Conservation (phyloP, 257 asterid genomes). For the Lavandula angustifolia region DNA sequence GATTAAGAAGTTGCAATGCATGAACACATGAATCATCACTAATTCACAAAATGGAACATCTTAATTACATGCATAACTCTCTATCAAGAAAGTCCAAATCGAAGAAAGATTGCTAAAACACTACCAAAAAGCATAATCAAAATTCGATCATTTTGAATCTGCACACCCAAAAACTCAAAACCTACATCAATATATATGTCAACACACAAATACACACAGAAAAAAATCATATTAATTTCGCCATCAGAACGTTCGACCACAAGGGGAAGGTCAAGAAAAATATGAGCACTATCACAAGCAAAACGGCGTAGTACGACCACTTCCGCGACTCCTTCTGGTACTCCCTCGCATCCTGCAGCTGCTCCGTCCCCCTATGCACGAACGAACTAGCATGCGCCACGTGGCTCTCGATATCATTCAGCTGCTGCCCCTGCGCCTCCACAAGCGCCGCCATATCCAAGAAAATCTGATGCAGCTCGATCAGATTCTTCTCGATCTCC, state of each 20-base stretch:
- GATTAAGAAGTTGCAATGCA: too few species aligned
- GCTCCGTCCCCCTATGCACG: slow-evolving; percentile 59
- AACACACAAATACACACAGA: too few species aligned
- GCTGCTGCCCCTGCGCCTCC: slow-evolving; percentile 59
- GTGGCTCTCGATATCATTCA: slow-evolving; percentile 61
- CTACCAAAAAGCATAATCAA: neutral
- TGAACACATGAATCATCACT: too few species aligned
- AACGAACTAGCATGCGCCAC: slow-evolving; percentile 63
- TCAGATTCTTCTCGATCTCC: slow-evolving; percentile 53
- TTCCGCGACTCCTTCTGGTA: slow-evolving; percentile 53
- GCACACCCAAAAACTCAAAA: neutral
- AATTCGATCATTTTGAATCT: neutral
- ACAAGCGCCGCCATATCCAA: slow-evolving; percentile 58
- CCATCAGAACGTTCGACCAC: slow-evolving; percentile 44
- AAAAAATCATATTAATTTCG: slow-evolving; percentile 10
- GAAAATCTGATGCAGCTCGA: slow-evolving; percentile 55
- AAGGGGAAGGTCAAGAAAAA: slow-evolving; percentile 41
- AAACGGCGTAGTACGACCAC: slow-evolving; percentile 44
- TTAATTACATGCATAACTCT: too few species aligned
- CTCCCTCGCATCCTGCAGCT: slow-evolving; percentile 56
- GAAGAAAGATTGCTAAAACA: too few species aligned
- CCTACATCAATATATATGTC: slow-evolving; percentile 26
- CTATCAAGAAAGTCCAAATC: too few species aligned
- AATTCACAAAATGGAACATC: too few species aligned
- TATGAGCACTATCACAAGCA: slow-evolving; percentile 39